These are phyloP conservation scores for Phaeodactylum tricornutum DNA, from an alignment of 108 stramenopile species.

Conservation along the genomic window DNA sequence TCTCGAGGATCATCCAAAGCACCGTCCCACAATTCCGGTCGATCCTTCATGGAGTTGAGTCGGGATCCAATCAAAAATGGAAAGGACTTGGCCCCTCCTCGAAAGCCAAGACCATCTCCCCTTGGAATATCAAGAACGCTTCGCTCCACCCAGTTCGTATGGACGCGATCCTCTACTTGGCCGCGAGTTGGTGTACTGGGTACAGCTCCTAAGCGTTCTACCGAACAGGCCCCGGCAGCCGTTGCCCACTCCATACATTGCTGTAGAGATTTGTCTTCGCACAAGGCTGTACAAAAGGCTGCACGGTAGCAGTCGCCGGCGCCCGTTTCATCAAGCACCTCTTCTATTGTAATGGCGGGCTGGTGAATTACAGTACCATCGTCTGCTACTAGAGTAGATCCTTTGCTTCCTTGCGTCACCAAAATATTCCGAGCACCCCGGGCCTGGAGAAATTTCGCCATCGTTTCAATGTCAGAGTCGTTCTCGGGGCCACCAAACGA, in stretches of 20 bases:
- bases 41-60: constrained; percentile 83
- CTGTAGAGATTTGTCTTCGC: constrained; percentile 24
- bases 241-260: constrained; percentile 57
- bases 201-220: constrained; percentile 42
- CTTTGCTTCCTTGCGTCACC: constrained; percentile 51
- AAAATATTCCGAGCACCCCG: constrained; percentile 53
- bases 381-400: constrained; percentile 34
- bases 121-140: constrained; percentile 9
- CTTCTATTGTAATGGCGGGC: constrained; percentile 20
- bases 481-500: constrained; percentile 9
- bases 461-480: constrained; percentile 3
- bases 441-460: constrained; percentile 4
- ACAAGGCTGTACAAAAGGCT: constrained; percentile 64
- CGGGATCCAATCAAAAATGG: constrained; percentile 72
- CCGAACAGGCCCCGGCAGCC: constrained; percentile 62
- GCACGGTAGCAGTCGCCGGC: constrained; percentile 83
- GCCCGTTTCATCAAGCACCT: constrained; percentile 72
- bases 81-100: constrained; percentile 13
- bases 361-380: constrained; percentile 23
- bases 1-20: constrained; percentile 27
- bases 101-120: constrained; percentile 5
- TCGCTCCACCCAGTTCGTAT: too few relatives aligned
- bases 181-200: constrained; percentile 44
- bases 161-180: constrained; percentile 19
- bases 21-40: constrained; percentile 35